Base-by-base conservation (phyloP, 768 basidiomycete species). In the Termitomyces sp. region DNA sequence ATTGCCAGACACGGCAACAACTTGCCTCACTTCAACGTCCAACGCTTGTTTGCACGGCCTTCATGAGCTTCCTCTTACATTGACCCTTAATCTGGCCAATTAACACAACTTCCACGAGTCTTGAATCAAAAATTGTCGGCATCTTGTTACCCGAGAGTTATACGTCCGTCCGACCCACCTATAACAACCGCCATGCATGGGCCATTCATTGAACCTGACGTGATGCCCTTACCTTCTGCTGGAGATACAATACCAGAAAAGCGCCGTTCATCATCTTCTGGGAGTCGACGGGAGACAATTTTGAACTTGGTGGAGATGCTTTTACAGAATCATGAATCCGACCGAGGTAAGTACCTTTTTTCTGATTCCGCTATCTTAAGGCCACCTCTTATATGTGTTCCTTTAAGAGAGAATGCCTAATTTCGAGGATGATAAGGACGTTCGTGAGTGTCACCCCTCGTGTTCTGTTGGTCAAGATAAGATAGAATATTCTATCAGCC, bases 351-450 rank as follows among this genome's bases (percentile, higher is more conserved):
- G 70, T 65, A 32, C 13, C 12, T 16, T n/a, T n/a, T n/a, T 38
- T 54, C 29, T 3, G 29, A 13, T 10, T 43, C n/a, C 20, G 9
- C 35, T 33, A 25, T 53, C 23, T 29, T 5, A 38, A 7, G 13
- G 54, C 39, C 41, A 35, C 44, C 27, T 42, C 31, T 47, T 32
- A 39, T 3, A 16, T 22, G 25, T 9, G 52, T 35, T 29, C 23
- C 18, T 40, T 50, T 35, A 57, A 76, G 78, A 68, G 36, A 69
- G 63, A 50, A 64, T 70, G 43, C 77, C 80, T 0, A 79, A 69
- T 55, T 80, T 82, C 45, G 84, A 88, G 62, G 85, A 86, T 53
- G 85, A 85, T 59, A 73, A 71, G 61, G 85, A 85, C 59, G 79
- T 82, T 58, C 83, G 86, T 88, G 65, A 76, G 86, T 85, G 32